These are phyloP conservation scores for Debaryomyces singareniensis DNA, from an alignment of 1,139 yeast genomes.

Conservation along the genomic window DNA sequence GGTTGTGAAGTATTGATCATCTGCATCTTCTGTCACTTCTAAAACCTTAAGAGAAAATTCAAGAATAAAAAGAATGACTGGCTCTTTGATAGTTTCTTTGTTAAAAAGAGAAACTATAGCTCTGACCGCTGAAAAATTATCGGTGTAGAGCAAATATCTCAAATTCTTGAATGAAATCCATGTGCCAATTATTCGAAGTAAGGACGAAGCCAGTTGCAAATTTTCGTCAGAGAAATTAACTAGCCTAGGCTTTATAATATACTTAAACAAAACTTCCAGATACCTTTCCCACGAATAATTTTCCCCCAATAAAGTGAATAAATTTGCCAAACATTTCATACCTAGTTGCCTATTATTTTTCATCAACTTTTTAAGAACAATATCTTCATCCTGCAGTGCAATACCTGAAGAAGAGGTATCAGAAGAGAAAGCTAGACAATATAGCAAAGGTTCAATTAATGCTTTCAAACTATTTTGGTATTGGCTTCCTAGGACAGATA, in stretches of 20 bases:
- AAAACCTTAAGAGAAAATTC: slow-evolving; percentile 36
- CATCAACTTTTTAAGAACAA: slow-evolving; percentile 35
- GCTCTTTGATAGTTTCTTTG: slow-evolving; percentile 56
- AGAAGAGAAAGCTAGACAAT: slow-evolving; percentile 54
- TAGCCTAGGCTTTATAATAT: slow-evolving; percentile 63
- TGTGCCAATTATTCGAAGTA: slow-evolving; percentile 59
- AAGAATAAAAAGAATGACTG: slow-evolving; percentile 54
- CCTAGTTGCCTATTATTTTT: slow-evolving; percentile 56
- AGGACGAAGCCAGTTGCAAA: slow-evolving; percentile 74
- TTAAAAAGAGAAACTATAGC: slow-evolving; percentile 53
- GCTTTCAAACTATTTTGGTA: slow-evolving; percentile 44
- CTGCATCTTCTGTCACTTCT: slow-evolving; percentile 23
- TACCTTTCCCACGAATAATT: slow-evolving; percentile 52
- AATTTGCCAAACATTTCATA: slow-evolving; percentile 46
- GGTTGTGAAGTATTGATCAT: slow-evolving; percentile 41
- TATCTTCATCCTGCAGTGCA: slow-evolving; percentile 14
- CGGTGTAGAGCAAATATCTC: slow-evolving; percentile 48
- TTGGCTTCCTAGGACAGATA: slow-evolving; percentile 57
- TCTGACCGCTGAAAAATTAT: slow-evolving; percentile 48
- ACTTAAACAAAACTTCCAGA: slow-evolving; percentile 44
- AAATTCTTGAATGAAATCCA: slow-evolving; percentile 53
- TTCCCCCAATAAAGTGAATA: slow-evolving; percentile 46
- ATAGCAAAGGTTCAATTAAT: slow-evolving; percentile 56
- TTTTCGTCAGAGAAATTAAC: slow-evolving; percentile 66
- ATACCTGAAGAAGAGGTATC: slow-evolving; percentile 20